Evolutionary conservation across 176 grass and related monocot species (phyloP).

Genomic region (Avena atlantica): DNA sequence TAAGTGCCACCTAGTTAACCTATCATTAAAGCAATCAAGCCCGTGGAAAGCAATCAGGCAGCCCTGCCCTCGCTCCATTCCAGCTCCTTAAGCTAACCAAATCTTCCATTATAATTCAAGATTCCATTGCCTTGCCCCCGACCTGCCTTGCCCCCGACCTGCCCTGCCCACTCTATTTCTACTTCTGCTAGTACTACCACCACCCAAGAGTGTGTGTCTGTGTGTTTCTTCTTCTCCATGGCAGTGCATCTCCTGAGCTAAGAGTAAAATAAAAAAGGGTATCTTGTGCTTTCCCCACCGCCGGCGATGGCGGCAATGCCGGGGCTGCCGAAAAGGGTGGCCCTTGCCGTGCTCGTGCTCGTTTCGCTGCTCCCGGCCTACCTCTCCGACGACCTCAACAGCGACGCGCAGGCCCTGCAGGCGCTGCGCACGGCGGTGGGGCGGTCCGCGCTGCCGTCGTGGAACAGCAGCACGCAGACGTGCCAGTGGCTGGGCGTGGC

Average conservation of each 20-base stretch:
- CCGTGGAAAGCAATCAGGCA: conserved; percentile 38
- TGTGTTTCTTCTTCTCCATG: conserved; percentile 34
- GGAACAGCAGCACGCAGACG: conserved; percentile 70
- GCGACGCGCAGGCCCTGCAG: conserved; percentile 67
- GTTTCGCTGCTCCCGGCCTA: conserved; percentile 23
- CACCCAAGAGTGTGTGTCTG: background rate
- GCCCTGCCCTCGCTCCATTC: background rate
- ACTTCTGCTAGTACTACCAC: conserved; percentile 28
- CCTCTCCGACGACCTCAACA: conserved; percentile 57
- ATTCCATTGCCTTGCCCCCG: conserved; percentile 45
- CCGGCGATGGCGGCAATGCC: conserved; percentile 60
- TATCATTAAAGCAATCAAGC: conserved; percentile 61
- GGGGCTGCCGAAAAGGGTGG: conserved; percentile 43
- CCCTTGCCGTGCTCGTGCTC: conserved; percentile 42
- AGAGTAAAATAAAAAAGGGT: background rate
- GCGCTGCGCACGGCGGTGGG: conserved; percentile 71
- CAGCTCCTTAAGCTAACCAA: conserved; percentile 45
- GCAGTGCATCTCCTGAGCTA: conserved; percentile 35
- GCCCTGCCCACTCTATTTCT: conserved; percentile 48
- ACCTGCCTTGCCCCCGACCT: too few species aligned
- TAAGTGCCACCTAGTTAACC: conserved; percentile 43
- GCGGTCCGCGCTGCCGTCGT: conserved; percentile 56
- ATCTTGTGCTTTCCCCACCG: background rate
- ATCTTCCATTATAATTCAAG: conserved; percentile 72
- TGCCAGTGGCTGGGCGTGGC: conserved; percentile 76